Conservation (phyloP, 2,329 filamentous ascomycete species). For the Fusarium pseudocircinatum region DNA sequence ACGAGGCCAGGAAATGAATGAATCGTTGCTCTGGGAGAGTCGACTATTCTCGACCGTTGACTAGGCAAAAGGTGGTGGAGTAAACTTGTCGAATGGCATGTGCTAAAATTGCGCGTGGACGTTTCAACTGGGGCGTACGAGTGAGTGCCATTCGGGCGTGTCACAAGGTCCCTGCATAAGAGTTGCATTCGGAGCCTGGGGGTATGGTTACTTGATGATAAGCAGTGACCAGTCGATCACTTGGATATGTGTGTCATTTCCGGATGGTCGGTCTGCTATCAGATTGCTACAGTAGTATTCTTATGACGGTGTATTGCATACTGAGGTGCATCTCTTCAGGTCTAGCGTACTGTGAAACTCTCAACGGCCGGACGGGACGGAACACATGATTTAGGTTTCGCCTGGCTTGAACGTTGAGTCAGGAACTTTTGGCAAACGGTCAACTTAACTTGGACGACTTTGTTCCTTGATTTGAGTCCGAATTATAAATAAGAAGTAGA, state of each 20-base stretch:
- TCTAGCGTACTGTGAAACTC: slow-evolving; percentile 6
- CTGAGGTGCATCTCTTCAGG: neutral
- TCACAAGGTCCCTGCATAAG: slow-evolving; percentile 25
- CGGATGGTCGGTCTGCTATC: neutral
- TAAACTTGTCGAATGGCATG: slow-evolving; percentile 19
- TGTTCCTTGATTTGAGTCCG: neutral
- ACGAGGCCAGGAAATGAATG: neutral
- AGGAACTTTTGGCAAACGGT: neutral
- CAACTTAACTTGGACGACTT: neutral
- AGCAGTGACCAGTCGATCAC: neutral
- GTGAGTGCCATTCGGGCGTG: neutral
- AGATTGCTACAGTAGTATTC: neutral
- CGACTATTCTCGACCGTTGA: slow-evolving; percentile 2
- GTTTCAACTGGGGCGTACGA: neutral
- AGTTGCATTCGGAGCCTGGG: neutral
- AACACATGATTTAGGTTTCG: slow-evolving; percentile 3
- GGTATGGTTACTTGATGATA: neutral
- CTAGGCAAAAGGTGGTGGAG: neutral
- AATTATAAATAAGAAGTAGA: neutral
- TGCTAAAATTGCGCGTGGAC: slow-evolving; percentile 28
- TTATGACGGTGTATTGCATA: neutral
- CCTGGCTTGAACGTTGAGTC: slow-evolving; percentile 6
- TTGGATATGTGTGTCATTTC: neutral
- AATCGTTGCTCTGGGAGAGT: slow-evolving; percentile 2
- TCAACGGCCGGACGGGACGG: neutral